Conservation (phyloP, 345 rosid genomes). For the Angophora floribunda region DNA sequence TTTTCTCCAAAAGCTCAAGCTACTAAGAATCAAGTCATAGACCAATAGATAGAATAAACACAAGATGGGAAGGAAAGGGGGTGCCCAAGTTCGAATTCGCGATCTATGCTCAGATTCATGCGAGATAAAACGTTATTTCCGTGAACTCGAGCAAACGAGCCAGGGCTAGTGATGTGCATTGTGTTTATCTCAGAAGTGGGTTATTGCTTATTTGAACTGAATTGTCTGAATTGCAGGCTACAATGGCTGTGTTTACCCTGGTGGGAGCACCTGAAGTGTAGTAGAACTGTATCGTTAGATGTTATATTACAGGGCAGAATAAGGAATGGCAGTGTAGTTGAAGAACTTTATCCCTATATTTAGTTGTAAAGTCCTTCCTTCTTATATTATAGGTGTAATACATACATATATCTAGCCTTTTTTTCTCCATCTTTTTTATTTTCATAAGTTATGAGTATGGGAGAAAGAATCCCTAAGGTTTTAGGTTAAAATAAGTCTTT, state of each 20-base stretch:
- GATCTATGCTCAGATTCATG: background rate
- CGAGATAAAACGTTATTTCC: background rate
- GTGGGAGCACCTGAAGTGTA: background rate
- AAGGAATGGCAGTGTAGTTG: background rate
- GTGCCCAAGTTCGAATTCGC: background rate
- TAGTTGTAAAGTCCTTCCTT: background rate
- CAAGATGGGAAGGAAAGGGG: background rate
- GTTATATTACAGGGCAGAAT: background rate
- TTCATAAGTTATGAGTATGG: background rate
- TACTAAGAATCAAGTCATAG: background rate
- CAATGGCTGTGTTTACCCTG: background rate
- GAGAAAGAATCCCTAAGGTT: background rate
- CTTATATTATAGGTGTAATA: background rate
- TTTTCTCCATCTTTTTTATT: background rate
- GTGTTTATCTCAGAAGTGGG: background rate
- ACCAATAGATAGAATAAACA: background rate
- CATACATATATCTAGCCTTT: background rate
- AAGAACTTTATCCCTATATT: background rate
- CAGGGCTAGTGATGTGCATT: background rate
- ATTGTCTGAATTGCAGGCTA: background rate
- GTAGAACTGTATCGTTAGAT: background rate
- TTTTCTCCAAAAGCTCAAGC: background rate
- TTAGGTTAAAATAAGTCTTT: background rate
- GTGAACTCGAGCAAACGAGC: background rate
- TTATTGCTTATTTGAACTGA: background rate